These are phyloP conservation scores for Cryptococcus floricola DNA, from an alignment of 1,284 basidiomycete species.

Conservation along the genomic window DNA sequence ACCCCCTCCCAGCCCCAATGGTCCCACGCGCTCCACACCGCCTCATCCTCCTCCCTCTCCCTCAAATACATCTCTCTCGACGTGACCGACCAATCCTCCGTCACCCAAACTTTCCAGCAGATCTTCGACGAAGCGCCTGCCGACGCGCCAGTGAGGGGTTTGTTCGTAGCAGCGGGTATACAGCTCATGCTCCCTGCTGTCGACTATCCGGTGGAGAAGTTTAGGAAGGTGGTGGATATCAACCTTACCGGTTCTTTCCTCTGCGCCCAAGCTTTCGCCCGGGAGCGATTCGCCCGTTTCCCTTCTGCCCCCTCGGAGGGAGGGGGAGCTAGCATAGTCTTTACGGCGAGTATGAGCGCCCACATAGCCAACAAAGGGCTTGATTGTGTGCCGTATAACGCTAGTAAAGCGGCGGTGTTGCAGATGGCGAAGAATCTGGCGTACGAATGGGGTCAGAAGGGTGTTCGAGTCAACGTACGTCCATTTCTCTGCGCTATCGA, in stretches of 20 bases:
- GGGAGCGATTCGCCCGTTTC: conserved; percentile 18
- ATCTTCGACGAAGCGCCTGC: conserved; percentile 51
- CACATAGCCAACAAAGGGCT: conserved; percentile 64
- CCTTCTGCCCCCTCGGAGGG: conserved; percentile 50
- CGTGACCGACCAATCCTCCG: conserved; percentile 59
- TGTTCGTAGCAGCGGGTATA: conserved; percentile 73
- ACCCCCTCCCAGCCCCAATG: conserved; percentile 63
- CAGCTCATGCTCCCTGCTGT: conserved; percentile 63
- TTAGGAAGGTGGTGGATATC: conserved; percentile 67
- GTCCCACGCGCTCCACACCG: conserved; percentile 57
- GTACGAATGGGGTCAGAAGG: conserved; percentile 63
- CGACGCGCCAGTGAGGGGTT: conserved; percentile 51
- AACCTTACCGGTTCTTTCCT: conserved; percentile 54
- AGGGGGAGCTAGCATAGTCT: conserved; percentile 70
- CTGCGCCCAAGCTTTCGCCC: conserved; percentile 25
- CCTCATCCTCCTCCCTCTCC: conserved; percentile 49
- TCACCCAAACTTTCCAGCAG: conserved; percentile 58
- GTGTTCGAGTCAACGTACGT: conserved; percentile 10
- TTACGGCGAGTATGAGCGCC: conserved; percentile 83
- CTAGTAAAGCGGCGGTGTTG: conserved; percentile 30
- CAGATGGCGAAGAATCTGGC: conserved; percentile 63
- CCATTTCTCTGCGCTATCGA: neutral
- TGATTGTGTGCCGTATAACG: conserved; percentile 46
- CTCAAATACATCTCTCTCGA: conserved; percentile 65
- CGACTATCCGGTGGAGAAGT: conserved; percentile 66